Conservation (phyloP, 306 rosid genomes). For the Acacia acuminata region DNA sequence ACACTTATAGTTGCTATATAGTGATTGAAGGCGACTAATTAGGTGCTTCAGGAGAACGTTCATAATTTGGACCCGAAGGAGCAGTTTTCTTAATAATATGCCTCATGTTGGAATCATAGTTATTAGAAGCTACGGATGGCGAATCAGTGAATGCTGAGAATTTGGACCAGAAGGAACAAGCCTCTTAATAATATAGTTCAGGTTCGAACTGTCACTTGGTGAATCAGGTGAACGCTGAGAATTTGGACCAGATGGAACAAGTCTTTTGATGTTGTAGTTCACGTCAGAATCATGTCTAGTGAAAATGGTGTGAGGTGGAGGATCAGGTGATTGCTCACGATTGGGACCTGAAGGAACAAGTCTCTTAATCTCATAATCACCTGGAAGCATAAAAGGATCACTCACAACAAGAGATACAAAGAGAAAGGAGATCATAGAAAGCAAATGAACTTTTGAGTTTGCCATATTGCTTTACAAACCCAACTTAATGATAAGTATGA, state of each 20-base stretch:
- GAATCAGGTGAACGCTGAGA: background rate
- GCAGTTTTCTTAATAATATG: background rate
- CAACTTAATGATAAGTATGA: background rate
- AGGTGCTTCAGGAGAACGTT: background rate
- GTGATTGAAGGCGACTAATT: background rate
- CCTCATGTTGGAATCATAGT: background rate
- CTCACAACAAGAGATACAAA: background rate
- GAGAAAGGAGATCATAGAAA: background rate
- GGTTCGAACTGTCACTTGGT: background rate
- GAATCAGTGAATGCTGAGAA: background rate
- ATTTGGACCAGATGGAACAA: background rate
- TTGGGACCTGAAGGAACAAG: background rate
- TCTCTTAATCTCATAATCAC: background rate
- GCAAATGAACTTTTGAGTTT: background rate
- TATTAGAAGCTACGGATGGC: background rate
- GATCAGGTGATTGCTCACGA: background rate
- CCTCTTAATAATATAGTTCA: too few species aligned
- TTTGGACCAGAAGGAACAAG: background rate
- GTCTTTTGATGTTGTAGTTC: background rate
- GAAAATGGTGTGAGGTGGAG: background rate
- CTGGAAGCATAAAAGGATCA: background rate
- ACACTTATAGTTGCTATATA: background rate
- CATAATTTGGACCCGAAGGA: background rate
- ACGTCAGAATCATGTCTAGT: background rate
- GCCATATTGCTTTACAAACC: background rate